Evolutionary conservation across 2,329 filamentous ascomycete species (phyloP).

Genomic region (Mycocentrospora acerina): DNA sequence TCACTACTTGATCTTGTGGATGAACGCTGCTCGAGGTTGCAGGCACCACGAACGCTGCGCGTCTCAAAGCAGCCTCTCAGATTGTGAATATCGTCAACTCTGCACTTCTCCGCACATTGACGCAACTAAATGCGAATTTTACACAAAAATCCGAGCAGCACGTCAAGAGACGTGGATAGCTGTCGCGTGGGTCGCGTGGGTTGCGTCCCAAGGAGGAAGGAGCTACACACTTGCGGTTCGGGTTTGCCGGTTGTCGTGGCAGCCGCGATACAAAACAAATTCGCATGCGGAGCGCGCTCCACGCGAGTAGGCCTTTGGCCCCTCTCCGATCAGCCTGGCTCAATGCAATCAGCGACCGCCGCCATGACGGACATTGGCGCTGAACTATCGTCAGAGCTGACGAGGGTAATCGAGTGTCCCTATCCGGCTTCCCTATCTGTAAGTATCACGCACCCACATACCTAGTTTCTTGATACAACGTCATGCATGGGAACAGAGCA

Average conservation of each 20-base stretch:
- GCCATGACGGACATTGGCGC: constrained; percentile 20
- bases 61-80: too few relatives aligned
- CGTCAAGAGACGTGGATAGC: background rate
- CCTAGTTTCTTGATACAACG: constrained; percentile 8
- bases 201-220: constrained; percentile 13
- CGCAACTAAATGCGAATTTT: too few relatives aligned
- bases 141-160: too few relatives aligned
- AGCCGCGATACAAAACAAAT: constrained; percentile 19
- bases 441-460: constrained; percentile 22
- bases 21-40: too few relatives aligned
- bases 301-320: constrained; percentile 10
- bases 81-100: too few relatives aligned
- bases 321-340: constrained; percentile 6
- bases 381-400: constrained; percentile 45
- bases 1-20: too few relatives aligned
- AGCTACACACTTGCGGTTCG: constrained; percentile 5
- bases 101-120: too few relatives aligned
- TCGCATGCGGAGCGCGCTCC: constrained; percentile 4
- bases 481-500: constrained; percentile 14
- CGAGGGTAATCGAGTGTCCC: constrained; percentile 50
- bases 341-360: constrained; percentile 3
- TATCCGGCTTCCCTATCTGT: constrained; percentile 56
- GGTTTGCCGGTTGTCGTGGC: constrained; percentile 20
- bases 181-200: constrained; percentile 2
- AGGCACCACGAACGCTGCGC: too few relatives aligned